These are phyloP conservation scores for Saturnispora hagleri DNA, from an alignment of 805 yeast species.

Conservation along the genomic window DNA sequence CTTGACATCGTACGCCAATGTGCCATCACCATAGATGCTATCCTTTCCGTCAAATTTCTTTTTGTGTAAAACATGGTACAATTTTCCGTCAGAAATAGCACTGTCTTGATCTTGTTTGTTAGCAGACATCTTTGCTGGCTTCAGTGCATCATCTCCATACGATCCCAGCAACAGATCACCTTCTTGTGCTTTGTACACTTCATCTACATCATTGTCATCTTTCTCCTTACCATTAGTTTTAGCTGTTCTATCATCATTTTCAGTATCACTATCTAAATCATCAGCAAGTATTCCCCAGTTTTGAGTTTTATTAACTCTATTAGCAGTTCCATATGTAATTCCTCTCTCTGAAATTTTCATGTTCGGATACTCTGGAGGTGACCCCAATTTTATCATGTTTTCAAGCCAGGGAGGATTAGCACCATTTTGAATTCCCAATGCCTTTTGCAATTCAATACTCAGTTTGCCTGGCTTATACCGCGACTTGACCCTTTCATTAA, in stretches of 20 bases:
- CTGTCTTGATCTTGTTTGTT: slow-evolving; percentile 6
- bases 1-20: slow-evolving; percentile 18
- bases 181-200: slow-evolving; percentile 23
- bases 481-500: slow-evolving; percentile 29
- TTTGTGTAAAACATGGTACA: slow-evolving; percentile 29
- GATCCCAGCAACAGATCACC: slow-evolving; percentile 25
- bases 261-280: slow-evolving; percentile 29
- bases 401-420: slow-evolving; percentile 74
- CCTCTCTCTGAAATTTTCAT: slow-evolving; percentile 38
- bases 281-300: slow-evolving; percentile 24
- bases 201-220: slow-evolving; percentile 24
- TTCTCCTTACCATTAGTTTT: slow-evolving; percentile 27
- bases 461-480: slow-evolving; percentile 54
- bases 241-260: slow-evolving; percentile 18
- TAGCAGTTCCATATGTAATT: slow-evolving; percentile 26
- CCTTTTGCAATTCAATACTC: slow-evolving; percentile 51
- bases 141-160: slow-evolving; percentile 17
- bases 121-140: neutral
- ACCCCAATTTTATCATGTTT: slow-evolving; percentile 60
- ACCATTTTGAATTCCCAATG: slow-evolving; percentile 52
- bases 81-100: slow-evolving; percentile 8
- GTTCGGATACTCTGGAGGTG: slow-evolving; percentile 75
- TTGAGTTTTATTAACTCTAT: slow-evolving; percentile 5
- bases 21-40: slow-evolving; percentile 27
- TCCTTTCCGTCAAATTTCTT: slow-evolving; percentile 15